Conservation (phyloP, 352 stramenopile species). For the Globisporangium acanthophoron region DNA sequence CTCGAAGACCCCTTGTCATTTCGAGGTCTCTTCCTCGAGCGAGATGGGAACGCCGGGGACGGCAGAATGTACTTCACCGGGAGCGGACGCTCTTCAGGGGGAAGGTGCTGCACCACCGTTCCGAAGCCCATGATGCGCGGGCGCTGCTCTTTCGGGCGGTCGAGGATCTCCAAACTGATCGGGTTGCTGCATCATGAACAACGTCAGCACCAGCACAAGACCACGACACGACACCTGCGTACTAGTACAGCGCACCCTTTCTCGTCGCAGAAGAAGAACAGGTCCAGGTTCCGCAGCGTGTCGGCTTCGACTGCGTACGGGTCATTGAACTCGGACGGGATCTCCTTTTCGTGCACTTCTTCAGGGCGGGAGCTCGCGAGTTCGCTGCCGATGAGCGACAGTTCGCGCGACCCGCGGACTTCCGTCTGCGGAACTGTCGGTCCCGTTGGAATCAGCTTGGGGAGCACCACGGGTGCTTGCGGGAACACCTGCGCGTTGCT, state of each 20-base stretch:
- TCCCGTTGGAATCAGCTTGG: constrained; percentile 55
- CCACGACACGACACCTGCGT: constrained; percentile 10
- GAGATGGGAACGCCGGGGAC: constrained; percentile 67
- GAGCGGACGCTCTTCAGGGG: constrained; percentile 46
- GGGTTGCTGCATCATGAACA: constrained; percentile 31
- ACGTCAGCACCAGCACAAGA: not conserved
- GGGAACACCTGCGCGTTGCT: not conserved
- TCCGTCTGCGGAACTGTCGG: constrained; percentile 51
- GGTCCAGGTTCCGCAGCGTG: constrained; percentile 66
- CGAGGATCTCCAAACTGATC: constrained; percentile 77
- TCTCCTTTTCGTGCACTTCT: constrained; percentile 57
- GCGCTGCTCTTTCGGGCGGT: constrained; percentile 65
- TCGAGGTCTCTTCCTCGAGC: constrained; percentile 64
- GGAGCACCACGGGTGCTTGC: constrained; percentile 27
- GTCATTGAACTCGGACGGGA: constrained; percentile 64
- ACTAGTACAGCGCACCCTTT: constrained; percentile 32
- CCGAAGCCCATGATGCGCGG: constrained; percentile 83
- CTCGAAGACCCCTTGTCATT: constrained; percentile 31
- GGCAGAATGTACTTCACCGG: constrained; percentile 65
- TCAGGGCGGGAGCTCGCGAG: constrained; percentile 22
- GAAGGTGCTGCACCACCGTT: constrained; percentile 72
- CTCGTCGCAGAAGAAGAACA: constrained; percentile 87
- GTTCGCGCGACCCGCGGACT: constrained; percentile 51
- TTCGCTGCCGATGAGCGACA: constrained; percentile 35
- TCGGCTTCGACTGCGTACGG: constrained; percentile 56